Base-by-base conservation (phyloP, 1,284 basidiomycete species). In the Rhodotorula sp. region DNA sequence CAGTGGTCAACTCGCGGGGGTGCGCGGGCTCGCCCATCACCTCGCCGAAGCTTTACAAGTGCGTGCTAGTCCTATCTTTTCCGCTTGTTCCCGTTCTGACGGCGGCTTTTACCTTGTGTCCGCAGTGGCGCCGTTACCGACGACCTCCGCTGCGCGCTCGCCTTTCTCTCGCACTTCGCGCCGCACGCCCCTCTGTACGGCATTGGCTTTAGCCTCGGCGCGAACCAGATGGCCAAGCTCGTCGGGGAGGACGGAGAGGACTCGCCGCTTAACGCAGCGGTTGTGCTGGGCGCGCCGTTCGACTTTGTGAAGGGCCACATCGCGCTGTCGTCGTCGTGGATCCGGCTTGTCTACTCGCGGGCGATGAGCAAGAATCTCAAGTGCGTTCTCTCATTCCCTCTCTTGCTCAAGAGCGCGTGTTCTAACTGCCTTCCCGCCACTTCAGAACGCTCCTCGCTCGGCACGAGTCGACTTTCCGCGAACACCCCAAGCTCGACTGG, bases 131-230 rank as follows among this genome's bases (percentile, higher is more conserved):
- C 62, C 2, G 67, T 69, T 9, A 76, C 74, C 21, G 64, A 76
- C 63, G 74, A 76, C 37, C 84, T 95, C 48, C 88, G 92, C 58
- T 88, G 88, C 66, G 91, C 92, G 1, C 82, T 95, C 57, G 85
- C 91, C 79, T 91, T 91, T 82, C 87, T 98, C 64, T 85, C 88
- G 10, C 82, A 87, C 70, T 82, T 84, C 70, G 95, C 90, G 78
- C 94, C 97, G 4, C 82, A 86, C 34, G 92, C 94, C 0, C 90
- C 90, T 13, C 83, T 98, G 53, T 83, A 95, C 46, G 96, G 92
- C 21, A 83, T 97, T 39, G 94, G 94, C 12, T 99, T 97, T 83
- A 97, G 93, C 6, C 87, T 99, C 59, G 97, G 96, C 63, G 92
- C 94, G 51, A 92, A 93, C 79, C 90, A 98, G 55, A 83, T 99